These are phyloP conservation scores for Hyaloraphidium curvatum DNA, from an alignment of 192 early-diverging fungal genomes.

Conservation along the genomic window DNA sequence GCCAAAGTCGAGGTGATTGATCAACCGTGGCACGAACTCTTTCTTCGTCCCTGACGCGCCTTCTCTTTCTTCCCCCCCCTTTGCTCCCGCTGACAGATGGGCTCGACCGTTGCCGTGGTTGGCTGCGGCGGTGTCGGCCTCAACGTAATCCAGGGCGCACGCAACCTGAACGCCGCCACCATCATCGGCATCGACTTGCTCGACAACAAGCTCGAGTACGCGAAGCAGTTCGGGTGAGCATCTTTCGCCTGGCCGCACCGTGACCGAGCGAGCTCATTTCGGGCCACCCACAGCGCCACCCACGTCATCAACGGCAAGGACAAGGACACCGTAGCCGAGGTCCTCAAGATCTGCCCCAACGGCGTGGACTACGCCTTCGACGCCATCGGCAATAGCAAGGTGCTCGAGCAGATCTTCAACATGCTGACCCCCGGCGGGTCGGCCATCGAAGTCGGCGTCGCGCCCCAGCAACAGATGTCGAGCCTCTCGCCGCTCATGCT, in stretches of 20 bases:
- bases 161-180: conserved; percentile 1
- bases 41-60: no score
- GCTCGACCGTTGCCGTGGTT: conserved; percentile 66
- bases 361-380: conserved; percentile 45
- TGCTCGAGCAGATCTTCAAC: conserved; percentile 30
- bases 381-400: conserved; percentile 61
- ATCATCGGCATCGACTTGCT: conserved; percentile 87
- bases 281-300: conserved; percentile 46
- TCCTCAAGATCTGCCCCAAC: conserved; percentile 22
- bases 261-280: background rate
- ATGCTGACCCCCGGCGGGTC: background rate
- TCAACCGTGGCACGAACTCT: no score
- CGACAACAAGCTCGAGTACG: conserved; percentile 62
- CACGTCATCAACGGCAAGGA: conserved; percentile 78
- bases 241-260: background rate
- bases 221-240: conserved; percentile 8
- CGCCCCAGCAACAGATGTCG: background rate
- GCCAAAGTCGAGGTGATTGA: conserved; percentile 76
- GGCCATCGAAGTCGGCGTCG: background rate
- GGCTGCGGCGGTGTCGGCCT: conserved; percentile 88
- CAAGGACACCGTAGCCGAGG: conserved; percentile 20
- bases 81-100: no score
- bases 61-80: no score
- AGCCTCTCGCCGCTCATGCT: background rate
- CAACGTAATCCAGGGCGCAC: conserved; percentile 72